phyloP scores from a whole-genome alignment of 495 filamentous ascomycete genomes.

The Sabuloglossum arenarium region DNA sequence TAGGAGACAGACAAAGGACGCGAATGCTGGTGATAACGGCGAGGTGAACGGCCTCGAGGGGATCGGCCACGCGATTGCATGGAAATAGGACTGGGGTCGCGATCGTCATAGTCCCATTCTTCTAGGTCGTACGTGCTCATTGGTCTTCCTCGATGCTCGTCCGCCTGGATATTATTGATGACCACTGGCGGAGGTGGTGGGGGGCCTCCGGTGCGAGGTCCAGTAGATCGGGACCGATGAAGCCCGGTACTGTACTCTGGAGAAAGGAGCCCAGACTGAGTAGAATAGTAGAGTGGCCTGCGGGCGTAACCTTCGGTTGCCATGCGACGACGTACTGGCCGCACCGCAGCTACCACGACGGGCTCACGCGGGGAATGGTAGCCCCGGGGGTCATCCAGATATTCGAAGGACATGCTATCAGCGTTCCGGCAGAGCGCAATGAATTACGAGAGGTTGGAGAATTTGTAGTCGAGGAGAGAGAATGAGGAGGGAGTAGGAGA shows the following conservation, averaged over 20 bases:
- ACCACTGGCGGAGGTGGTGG: constrained; percentile 1
- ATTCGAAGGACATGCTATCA: not conserved
- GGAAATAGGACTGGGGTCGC: not conserved
- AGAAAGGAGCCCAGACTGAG: not conserved
- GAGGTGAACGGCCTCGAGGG: not conserved
- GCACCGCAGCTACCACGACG: not conserved
- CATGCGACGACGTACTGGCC: not conserved
- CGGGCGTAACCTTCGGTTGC: not conserved
- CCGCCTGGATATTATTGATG: constrained; percentile 3
- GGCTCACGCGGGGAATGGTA: not conserved
- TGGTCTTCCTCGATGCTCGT: constrained; percentile 3
- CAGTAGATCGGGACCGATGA: constrained; percentile 1
- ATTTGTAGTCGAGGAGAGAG: too few relatives aligned
- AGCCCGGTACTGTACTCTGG: not conserved
- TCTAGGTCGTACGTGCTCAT: not conserved
- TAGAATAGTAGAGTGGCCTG: constrained; percentile 2
- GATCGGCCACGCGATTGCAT: not conserved
- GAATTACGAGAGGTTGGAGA: too few relatives aligned
- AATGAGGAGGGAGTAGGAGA: too few relatives aligned
- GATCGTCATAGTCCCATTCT: not conserved
- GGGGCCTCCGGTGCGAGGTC: not conserved
- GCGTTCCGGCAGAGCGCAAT: not conserved
- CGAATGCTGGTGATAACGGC: constrained; percentile 1
- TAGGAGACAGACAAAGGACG: not conserved
- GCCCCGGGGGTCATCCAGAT: not conserved